phyloP scores from a whole-genome alignment of 129 eudicot genomes.

The Escallonia rubra region DNA sequence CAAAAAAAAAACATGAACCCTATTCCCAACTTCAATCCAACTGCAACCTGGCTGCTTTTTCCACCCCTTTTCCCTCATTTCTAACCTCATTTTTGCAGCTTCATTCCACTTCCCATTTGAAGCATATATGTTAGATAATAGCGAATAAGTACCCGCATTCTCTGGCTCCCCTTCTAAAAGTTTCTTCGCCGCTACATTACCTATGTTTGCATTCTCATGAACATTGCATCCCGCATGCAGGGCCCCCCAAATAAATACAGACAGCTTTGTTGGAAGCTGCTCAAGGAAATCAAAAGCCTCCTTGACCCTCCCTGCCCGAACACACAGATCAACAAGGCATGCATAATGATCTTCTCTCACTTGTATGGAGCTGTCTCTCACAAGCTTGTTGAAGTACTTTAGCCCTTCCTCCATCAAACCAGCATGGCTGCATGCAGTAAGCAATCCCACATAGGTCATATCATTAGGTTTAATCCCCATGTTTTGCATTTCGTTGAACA shows the following conservation, averaged over 20 bases:
- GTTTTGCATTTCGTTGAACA: conserved; percentile 27
- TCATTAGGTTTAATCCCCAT: conserved; percentile 30
- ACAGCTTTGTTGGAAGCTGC: conserved; percentile 3
- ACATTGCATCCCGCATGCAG: conserved; percentile 26
- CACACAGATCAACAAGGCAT: conserved; percentile 27
- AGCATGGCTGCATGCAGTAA: conserved; percentile 40
- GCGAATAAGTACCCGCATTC: conserved; percentile 5
- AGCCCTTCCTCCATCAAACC: conserved; percentile 35
- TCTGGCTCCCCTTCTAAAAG: conserved; percentile 16
- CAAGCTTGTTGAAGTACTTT: conserved; percentile 15
- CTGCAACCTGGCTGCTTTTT: conserved; percentile 34
- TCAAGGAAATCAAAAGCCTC: conserved; percentile 24
- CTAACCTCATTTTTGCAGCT: conserved; percentile 12
- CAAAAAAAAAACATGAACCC: conserved; percentile 26
- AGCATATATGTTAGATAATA: conserved; percentile 16
- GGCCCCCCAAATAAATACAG: conserved; percentile 24
- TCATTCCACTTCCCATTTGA: conserved; percentile 11
- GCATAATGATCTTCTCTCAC: conserved; percentile 27
- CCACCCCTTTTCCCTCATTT: conserved; percentile 12
- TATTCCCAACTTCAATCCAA: conserved; percentile 29
- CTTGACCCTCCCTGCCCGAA: conserved; percentile 25
- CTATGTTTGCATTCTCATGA: conserved; percentile 20
- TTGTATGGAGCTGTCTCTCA: conserved; percentile 8
- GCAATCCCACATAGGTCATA: conserved; percentile 31
- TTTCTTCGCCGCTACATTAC: conserved; percentile 10